Evolutionary conservation across 306 rosid species (phyloP).

Genomic region (Argentina anserina): DNA sequence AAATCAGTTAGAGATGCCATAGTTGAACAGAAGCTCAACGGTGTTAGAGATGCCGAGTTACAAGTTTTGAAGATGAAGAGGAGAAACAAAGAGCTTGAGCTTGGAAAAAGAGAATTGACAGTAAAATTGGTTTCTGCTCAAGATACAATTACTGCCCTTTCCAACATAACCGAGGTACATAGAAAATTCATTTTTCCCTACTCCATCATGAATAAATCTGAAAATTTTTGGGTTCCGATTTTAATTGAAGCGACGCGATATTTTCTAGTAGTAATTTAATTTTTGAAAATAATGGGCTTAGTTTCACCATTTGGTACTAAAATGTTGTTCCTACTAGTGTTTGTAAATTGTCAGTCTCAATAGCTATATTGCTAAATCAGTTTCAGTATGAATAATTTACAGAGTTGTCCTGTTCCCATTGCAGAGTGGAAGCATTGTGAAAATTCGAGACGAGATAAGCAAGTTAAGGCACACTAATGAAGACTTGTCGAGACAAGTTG

Average conservation of each 20-base stretch:
- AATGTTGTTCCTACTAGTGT: neutral
- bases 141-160: constrained; percentile 26
- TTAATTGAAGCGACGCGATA: neutral
- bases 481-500: constrained; percentile 33
- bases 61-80: constrained; percentile 37
- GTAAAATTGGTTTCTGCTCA: constrained; percentile 22
- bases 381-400: neutral
- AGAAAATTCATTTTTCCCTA: neutral
- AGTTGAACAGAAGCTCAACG: constrained; percentile 29
- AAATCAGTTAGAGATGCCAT: constrained; percentile 7
- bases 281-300: neutral
- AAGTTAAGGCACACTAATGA: constrained; percentile 26
- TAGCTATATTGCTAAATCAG: neutral
- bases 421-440: constrained; percentile 23
- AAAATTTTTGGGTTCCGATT: neutral
- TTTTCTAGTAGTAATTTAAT: neutral
- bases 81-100: constrained; percentile 45
- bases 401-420: neutral
- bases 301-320: neutral
- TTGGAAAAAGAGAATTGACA: constrained; percentile 45
- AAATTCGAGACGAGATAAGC: constrained; percentile 27
- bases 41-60: constrained; percentile 16
- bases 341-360: neutral
- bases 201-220: neutral
- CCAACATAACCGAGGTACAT: constrained; percentile 23